These are phyloP conservation scores for Chalciporus sp. DNA, from an alignment of 1,284 basidiomycete genomes.

Conservation along the genomic window DNA sequence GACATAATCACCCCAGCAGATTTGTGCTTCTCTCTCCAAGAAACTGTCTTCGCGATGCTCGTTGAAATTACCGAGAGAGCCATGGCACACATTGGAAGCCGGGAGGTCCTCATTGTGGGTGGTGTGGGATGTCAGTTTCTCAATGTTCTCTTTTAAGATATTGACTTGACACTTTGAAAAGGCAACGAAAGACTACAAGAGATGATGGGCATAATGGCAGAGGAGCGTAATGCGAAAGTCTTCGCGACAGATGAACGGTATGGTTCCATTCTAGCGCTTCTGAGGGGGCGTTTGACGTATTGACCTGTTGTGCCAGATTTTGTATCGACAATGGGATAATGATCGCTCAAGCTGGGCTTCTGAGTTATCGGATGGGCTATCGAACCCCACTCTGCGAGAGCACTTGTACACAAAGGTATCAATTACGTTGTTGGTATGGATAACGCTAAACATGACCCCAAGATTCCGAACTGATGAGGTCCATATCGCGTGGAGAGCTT, in stretches of 20 bases:
- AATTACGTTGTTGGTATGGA: not conserved
- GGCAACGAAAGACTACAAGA: constrained; percentile 92
- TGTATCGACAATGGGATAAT: constrained; percentile 99
- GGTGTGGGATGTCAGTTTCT: constrained; percentile 91
- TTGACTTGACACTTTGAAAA: constrained; percentile 33
- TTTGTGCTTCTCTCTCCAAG: constrained; percentile 96
- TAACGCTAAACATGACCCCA: constrained; percentile 8
- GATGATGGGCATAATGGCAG: constrained; percentile 99
- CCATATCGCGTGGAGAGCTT: constrained; percentile 82
- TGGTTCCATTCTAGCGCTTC: constrained; percentile 17
- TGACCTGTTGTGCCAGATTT: constrained; percentile 58
- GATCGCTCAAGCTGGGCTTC: constrained; percentile 97
- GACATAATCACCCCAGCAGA: constrained; percentile 92
- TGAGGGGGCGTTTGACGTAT: not conserved
- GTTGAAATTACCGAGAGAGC: constrained; percentile 99
- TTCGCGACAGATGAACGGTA: constrained; percentile 97
- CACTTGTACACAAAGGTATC: constrained; percentile 86
- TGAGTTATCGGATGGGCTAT: constrained; percentile 93
- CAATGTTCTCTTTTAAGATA: not conserved
- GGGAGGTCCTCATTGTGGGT: constrained; percentile 96
- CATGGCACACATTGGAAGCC: constrained; percentile 98
- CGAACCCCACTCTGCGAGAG: constrained; percentile 77
- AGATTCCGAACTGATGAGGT: constrained; percentile 94
- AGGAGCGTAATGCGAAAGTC: constrained; percentile 85
- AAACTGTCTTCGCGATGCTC: constrained; percentile 98